phyloP scores from a whole-genome alignment of 108 stramenopile genomes.

The Nannochloropsis granulata region DNA sequence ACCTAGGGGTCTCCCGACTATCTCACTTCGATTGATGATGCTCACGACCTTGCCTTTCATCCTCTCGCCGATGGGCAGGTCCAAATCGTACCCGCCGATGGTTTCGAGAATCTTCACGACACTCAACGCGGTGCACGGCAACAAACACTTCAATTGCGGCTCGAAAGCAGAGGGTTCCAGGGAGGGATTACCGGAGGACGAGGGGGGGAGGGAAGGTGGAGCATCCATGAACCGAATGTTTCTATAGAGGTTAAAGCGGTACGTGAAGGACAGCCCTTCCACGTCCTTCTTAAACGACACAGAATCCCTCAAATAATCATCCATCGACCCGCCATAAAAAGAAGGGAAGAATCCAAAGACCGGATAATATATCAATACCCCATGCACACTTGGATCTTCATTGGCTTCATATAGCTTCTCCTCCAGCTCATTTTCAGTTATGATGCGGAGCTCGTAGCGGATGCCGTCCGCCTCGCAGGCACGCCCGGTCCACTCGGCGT shows the following conservation, averaged over 20 bases:
- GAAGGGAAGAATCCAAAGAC: conserved; percentile 84
- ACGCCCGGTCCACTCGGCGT: conserved; percentile 88
- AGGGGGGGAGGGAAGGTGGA: neutral
- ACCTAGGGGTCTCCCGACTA: conserved; percentile 76
- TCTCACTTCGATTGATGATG: conserved; percentile 81
- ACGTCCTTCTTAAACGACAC: conserved; percentile 81
- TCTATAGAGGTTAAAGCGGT: conserved; percentile 78
- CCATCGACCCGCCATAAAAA: conserved; percentile 77
- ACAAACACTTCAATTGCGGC: conserved; percentile 55
- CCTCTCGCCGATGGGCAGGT: conserved; percentile 38
- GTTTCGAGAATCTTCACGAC: conserved; percentile 63
- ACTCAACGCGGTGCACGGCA: conserved; percentile 84
- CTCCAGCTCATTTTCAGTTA: conserved; percentile 64
- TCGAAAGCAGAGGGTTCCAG: neutral
- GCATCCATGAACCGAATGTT: conserved; percentile 70
- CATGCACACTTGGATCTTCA: conserved; percentile 79
- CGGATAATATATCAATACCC: conserved; percentile 94
- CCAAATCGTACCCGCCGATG: conserved; percentile 26
- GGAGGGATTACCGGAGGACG: neutral
- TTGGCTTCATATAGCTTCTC: conserved; percentile 65
- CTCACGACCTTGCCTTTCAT: conserved; percentile 56
- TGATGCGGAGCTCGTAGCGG: conserved; percentile 69
- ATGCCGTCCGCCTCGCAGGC: conserved; percentile 76
- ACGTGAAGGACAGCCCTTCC: conserved; percentile 81
- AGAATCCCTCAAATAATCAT: conserved; percentile 87